phyloP scores from a whole-genome alignment of 768 basidiomycete genomes.

The Dioszegia crocea region DNA sequence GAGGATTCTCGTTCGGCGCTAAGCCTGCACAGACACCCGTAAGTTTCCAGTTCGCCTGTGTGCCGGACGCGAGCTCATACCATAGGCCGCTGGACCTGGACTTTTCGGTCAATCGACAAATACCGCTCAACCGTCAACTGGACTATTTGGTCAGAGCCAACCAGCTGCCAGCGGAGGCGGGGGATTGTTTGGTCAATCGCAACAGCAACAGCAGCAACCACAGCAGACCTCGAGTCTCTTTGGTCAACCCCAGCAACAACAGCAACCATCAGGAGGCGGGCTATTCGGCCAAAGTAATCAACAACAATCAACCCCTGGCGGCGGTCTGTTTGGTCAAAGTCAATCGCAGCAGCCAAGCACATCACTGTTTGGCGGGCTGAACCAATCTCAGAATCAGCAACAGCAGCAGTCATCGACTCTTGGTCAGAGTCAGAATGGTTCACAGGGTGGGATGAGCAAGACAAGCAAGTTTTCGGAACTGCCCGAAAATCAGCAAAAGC shows the following conservation, averaged over 20 bases:
- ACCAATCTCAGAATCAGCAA: slow-evolving; percentile 2
- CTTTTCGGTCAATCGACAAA: slow-evolving; percentile 12
- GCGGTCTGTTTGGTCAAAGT: slow-evolving; percentile 13
- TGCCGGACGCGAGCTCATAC: neutral
- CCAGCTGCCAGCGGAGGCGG: neutral
- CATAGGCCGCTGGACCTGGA: neutral
- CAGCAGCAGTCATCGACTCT: slow-evolving; percentile 6
- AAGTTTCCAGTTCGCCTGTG: neutral
- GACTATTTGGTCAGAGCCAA: slow-evolving; percentile 4
- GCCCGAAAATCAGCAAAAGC: slow-evolving; percentile 30
- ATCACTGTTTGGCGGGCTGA: neutral
- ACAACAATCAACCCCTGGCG: neutral
- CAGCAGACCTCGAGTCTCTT: slow-evolving; percentile 11
- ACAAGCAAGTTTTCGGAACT: slow-evolving; percentile 38
- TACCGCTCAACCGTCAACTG: neutral
- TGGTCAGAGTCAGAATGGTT: neutral
- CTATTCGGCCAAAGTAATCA: slow-evolving; percentile 8
- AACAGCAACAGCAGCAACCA: slow-evolving; percentile 10
- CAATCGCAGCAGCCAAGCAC: neutral
- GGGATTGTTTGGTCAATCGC: slow-evolving; percentile 4
- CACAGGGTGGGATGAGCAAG: slow-evolving; percentile 23
- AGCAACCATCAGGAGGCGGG: neutral
- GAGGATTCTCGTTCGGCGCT: slow-evolving; percentile 16
- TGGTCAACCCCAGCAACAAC: slow-evolving; percentile 16
- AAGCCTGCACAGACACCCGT: slow-evolving; percentile 7